phyloP scores from a whole-genome alignment of 164 flowering plant genomes.

The Santalum album region DNA sequence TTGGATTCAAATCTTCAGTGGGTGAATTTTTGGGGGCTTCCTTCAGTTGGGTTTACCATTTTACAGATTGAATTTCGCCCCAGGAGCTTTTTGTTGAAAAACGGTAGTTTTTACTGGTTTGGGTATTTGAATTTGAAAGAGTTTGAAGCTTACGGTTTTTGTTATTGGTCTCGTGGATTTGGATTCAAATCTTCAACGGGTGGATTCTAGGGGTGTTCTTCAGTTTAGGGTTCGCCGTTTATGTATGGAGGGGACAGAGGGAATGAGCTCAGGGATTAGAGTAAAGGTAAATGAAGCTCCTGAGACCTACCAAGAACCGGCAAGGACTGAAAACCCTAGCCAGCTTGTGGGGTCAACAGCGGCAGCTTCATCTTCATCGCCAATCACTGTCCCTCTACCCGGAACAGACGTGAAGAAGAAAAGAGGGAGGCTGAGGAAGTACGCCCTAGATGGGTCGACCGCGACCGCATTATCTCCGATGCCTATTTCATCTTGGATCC shows the following conservation, averaged over 20 bases:
- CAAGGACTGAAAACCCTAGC: slow-evolving; percentile 23
- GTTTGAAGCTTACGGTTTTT: too few species aligned
- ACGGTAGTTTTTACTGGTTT: too few species aligned
- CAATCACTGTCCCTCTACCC: slow-evolving; percentile 10
- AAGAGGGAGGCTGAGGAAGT: slow-evolving; percentile 93
- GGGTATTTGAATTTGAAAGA: too few species aligned
- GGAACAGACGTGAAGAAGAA: slow-evolving; percentile 33
- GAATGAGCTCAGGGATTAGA: slow-evolving; percentile 19
- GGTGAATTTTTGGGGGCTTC: too few species aligned
- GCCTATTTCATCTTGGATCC: slow-evolving; percentile 61
- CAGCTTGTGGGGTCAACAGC: slow-evolving; percentile 13
- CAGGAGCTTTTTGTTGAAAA: too few species aligned
- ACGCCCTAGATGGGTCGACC: slow-evolving; percentile 54
- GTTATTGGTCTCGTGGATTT: too few species aligned
- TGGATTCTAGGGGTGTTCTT: neutral
- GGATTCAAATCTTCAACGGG: too few species aligned
- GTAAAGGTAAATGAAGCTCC: slow-evolving; percentile 34
- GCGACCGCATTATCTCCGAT: slow-evolving; percentile 66
- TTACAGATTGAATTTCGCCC: too few species aligned
- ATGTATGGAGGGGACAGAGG: slow-evolving; percentile 52
- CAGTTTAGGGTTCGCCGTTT: slow-evolving; percentile 3
- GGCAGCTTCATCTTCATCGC: too few species aligned
- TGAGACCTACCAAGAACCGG: slow-evolving; percentile 23
- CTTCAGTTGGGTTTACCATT: too few species aligned
- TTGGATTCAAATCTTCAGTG: neutral